Evolutionary conservation across 768 basidiomycete species (phyloP).

Genomic region (Candolleomyces aberdarensis): DNA sequence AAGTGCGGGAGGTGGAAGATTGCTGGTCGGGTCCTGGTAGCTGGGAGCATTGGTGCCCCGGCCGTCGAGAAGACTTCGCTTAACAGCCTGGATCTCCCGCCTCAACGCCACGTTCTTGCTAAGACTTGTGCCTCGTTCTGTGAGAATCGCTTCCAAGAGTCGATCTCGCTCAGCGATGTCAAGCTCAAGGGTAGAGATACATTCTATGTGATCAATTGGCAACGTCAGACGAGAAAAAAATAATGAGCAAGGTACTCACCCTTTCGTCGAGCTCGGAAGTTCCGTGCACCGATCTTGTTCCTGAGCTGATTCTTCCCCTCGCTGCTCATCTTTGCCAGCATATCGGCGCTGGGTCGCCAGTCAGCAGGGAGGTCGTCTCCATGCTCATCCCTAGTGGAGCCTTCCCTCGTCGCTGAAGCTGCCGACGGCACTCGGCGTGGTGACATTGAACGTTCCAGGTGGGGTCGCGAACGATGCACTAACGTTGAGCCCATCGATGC

Average conservation of each 20-base stretch:
- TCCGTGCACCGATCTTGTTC: conserved; percentile 95
- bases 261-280: conserved; percentile 93
- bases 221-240: conserved; percentile 7
- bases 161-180: conserved; percentile 92
- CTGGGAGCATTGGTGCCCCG: conserved; percentile 41
- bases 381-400: conserved; percentile 35
- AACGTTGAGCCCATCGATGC: background rate
- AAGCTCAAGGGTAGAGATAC: conserved; percentile 90
- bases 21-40: conserved; percentile 14
- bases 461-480: background rate
- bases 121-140: conserved; percentile 75
- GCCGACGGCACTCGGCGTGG: too few species aligned
- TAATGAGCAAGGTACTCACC: conserved; percentile 43
- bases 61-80: conserved; percentile 70
- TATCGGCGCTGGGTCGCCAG: conserved; percentile 86
- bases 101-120: conserved; percentile 83
- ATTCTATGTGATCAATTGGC: conserved; percentile 51
- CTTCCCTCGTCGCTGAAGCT: conserved; percentile 15
- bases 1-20: conserved; percentile 50
- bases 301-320: conserved; percentile 95
- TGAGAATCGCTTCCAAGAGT: conserved; percentile 82
- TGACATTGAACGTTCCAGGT: conserved; percentile 1
- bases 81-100: conserved; percentile 71
- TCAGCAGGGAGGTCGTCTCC: conserved; percentile 65
- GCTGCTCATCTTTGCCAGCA: conserved; percentile 91